phyloP scores from a whole-genome alignment of 1,284 basidiomycete species.

The Nidula niveotomentosa region DNA sequence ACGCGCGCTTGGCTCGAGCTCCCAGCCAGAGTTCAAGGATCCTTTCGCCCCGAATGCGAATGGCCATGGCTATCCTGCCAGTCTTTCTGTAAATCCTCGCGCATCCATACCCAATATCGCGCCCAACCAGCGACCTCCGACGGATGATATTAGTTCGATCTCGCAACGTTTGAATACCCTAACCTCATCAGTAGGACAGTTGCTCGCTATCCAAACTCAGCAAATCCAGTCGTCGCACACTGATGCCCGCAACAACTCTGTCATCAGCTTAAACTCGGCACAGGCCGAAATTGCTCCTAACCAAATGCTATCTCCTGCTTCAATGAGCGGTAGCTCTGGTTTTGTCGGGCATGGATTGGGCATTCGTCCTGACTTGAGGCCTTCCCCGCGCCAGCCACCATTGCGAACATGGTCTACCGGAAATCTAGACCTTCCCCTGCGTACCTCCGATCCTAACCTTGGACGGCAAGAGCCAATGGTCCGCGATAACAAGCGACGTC shows the following conservation, averaged over 20 bases:
- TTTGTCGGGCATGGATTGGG: slow-evolving; percentile 56
- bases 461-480: slow-evolving; percentile 38
- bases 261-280: slow-evolving; percentile 43
- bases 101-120: slow-evolving; percentile 66
- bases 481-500: slow-evolving; percentile 69
- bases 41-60: slow-evolving; percentile 57
- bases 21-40: slow-evolving; percentile 74
- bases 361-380: slow-evolving; percentile 58
- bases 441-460: slow-evolving; percentile 41
- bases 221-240: slow-evolving; percentile 48
- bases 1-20: slow-evolving; percentile 44
- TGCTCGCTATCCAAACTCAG: slow-evolving; percentile 75
- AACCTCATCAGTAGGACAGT: slow-evolving; percentile 85
- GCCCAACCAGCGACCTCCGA: slow-evolving; percentile 62
- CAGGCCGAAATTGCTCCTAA: slow-evolving; percentile 51
- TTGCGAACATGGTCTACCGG: slow-evolving; percentile 83
- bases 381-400: slow-evolving; percentile 58
- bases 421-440: slow-evolving; percentile 67
- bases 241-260: slow-evolving; percentile 37
- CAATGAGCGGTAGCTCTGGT: slow-evolving; percentile 14
- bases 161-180: slow-evolving; percentile 80
- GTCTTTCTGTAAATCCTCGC: slow-evolving; percentile 46
- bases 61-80: slow-evolving; percentile 26
- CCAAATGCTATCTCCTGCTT: slow-evolving; percentile 41
- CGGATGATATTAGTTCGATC: slow-evolving; percentile 75